Base-by-base conservation (phyloP, 768 basidiomycete species). In the Suillus lakei region DNA sequence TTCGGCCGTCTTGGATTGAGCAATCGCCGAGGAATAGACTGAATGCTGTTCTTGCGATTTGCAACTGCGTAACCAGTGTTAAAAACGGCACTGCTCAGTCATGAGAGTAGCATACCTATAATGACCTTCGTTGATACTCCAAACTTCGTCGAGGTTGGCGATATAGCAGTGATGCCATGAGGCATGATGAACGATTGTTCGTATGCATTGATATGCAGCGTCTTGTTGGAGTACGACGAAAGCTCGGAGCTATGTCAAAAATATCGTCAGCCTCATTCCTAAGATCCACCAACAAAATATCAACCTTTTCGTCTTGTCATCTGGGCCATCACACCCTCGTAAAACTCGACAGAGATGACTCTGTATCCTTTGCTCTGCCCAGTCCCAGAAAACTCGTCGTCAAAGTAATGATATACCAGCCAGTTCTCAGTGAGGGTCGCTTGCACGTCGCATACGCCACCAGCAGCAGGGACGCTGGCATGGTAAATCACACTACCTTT, bases 331-430 rank as follows among this genome's bases (percentile, higher is more conserved):
- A 0, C n/a, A n/a, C 93, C 92, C 74, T 99, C 96, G 75, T 96
- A 98, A 55, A 98, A 79, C 78, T 99, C 97, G 4, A 96, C 91
- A 21, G 86, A 90, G 3, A 95, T 89, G 58, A 97, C 77, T 59
- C 87, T 82, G 73, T 90, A 86, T 0, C 92, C 89, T 71, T 91
- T 92, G 3, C 88, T 78, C 71, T 82, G 76, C 2, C 79, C 84
- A 5, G 75, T 69, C 28, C 82, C 82, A 41, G 72, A 78, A 50
- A 79, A 76, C 26, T 86, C 83, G 15, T 82, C 84, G 60, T 93
- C 90, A 73, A 89, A 95, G 73, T 93, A 96, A 64, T 91, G 84
- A 77, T 95, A 97, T 9, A 95, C 91, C 51, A 99, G 74, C 96
- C 96, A 98, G 74, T 99, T 98, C 78, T 98, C 96, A 28, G 85